phyloP scores from a whole-genome alignment of 495 filamentous ascomycete species.

The Penicillium turbatum region DNA sequence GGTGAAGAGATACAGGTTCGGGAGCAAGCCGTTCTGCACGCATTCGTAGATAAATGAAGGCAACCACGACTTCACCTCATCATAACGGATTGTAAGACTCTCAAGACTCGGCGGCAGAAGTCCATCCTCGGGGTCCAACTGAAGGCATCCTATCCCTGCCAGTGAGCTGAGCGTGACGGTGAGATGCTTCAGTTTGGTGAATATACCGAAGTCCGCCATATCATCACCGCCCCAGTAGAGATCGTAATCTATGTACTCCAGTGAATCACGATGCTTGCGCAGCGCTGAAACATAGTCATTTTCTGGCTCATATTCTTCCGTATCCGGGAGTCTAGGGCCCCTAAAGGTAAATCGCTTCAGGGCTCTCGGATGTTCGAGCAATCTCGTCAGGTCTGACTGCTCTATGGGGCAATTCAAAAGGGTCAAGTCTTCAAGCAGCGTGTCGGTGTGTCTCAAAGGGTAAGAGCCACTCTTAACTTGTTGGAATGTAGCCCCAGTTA shows the following conservation, averaged over 20 bases:
- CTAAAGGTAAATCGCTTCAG: neutral
- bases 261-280: neutral
- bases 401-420: neutral
- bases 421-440: neutral
- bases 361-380: neutral
- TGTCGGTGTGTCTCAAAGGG: no score
- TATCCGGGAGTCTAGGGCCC: neutral
- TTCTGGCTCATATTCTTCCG: neutral
- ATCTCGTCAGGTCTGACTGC: neutral
- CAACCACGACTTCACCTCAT: slow-evolving; percentile 1
- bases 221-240: slow-evolving; percentile 2
- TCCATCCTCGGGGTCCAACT: neutral
- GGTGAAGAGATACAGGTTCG: slow-evolving; percentile 1
- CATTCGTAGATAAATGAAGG: neutral
- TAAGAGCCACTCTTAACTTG: no score
- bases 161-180: slow-evolving; percentile 1
- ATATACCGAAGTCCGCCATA: neutral
- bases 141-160: neutral
- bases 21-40: neutral
- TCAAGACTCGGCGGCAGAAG: neutral
- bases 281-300: neutral
- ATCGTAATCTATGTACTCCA: slow-evolving; percentile 3
- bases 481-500: neutral
- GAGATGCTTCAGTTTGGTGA: neutral
- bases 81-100: neutral